These are phyloP conservation scores for Nasturtium officinale DNA, from an alignment of 345 rosid species.

Conservation along the genomic window DNA sequence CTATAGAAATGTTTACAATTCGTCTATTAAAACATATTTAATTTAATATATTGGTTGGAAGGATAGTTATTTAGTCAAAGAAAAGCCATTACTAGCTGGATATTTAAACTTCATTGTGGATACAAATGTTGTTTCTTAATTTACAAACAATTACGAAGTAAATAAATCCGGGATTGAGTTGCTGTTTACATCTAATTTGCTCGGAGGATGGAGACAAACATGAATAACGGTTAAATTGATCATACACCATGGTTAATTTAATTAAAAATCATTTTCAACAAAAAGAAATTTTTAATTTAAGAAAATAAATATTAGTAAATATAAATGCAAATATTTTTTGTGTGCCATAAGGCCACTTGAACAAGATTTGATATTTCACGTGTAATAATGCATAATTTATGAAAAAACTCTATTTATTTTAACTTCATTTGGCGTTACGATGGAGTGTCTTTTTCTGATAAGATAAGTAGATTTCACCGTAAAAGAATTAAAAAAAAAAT, in stretches of 20 bases:
- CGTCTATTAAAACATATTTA: slow-evolving; percentile 6
- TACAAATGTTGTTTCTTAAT: slow-evolving; percentile 26
- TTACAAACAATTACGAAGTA: slow-evolving; percentile 10
- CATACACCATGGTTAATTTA: slow-evolving; percentile 14
- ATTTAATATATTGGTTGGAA: slow-evolving; percentile 39
- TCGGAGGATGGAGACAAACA: slow-evolving; percentile 24
- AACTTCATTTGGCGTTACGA: slow-evolving; percentile 20
- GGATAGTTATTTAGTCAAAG: slow-evolving; percentile 40
- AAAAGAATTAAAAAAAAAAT: not conserved
- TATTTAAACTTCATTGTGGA: slow-evolving; percentile 6
- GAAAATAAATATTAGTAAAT: not conserved
- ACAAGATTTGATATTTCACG: slow-evolving; percentile 27
- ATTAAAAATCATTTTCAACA: not conserved
- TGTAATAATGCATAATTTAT: slow-evolving; percentile 18
- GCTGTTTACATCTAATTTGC: slow-evolving; percentile 25
- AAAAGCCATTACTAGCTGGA: slow-evolving; percentile 37
- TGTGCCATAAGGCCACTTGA: slow-evolving; percentile 8
- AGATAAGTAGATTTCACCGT: too few relatives aligned
- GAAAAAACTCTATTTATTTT: not conserved
- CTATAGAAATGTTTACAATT: slow-evolving; percentile 8
- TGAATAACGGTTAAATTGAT: slow-evolving; percentile 16
- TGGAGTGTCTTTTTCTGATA: not conserved
- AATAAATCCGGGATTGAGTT: slow-evolving; percentile 24
- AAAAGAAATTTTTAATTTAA: not conserved
- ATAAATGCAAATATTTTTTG: not conserved